These are phyloP conservation scores for Eucommia ulmoides DNA, from an alignment of 257 asterid species.

Conservation along the genomic window DNA sequence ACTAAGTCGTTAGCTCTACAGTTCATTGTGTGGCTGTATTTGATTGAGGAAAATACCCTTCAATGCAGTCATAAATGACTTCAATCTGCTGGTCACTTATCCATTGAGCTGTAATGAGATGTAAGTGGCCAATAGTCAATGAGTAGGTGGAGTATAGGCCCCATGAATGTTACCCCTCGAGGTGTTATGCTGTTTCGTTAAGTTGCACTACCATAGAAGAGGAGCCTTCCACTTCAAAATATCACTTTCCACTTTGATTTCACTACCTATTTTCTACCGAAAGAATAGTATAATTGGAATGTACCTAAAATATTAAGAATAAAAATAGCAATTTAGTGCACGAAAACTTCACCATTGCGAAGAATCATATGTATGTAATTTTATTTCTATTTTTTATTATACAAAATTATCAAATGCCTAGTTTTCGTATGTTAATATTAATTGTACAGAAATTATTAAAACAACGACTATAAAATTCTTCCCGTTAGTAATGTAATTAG, in stretches of 20 bases:
- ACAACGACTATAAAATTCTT: too few species aligned
- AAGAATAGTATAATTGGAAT: constrained; percentile 4
- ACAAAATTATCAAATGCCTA: too few species aligned
- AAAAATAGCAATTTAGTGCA: too few species aligned
- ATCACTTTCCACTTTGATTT: constrained; percentile 12
- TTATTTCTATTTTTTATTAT: too few species aligned
- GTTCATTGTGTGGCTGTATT: constrained; percentile 7
- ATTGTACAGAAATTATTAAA: too few species aligned
- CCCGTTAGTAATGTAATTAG: too few species aligned
- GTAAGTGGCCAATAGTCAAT: constrained; percentile 5
- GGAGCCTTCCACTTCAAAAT: constrained; percentile 11
- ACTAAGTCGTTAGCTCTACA: constrained; percentile 14
- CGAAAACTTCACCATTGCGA: too few species aligned
- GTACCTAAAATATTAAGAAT: too few species aligned
- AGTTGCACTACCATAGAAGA: constrained; percentile 12
- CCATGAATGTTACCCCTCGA: constrained; percentile 40
- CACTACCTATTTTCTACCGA: background rate
- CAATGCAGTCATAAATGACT: constrained; percentile 8
- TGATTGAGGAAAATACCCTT: constrained; percentile 7
- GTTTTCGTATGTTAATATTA: too few species aligned
- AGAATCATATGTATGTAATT: too few species aligned
- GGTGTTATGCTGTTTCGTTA: constrained; percentile 39
- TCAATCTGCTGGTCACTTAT: background rate
- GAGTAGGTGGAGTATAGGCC: constrained; percentile 22
- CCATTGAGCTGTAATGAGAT: constrained; percentile 7